Conservation (phyloP, 345 rosid species). For the Camelina sativa region DNA sequence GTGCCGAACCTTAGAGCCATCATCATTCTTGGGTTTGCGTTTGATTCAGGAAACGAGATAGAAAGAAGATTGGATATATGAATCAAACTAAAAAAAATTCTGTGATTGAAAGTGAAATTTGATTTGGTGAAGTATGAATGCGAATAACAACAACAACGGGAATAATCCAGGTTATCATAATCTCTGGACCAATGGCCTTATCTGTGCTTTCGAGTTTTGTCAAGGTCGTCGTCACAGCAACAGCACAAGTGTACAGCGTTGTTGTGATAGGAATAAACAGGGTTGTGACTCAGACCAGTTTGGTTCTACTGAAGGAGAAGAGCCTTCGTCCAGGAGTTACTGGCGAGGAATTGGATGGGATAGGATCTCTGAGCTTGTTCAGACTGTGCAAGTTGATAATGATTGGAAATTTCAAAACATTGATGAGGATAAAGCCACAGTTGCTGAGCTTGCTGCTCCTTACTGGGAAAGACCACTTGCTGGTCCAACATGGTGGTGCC, state of each 20-base stretch:
- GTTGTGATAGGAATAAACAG: constrained; percentile 27
- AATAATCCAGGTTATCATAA: constrained; percentile 34
- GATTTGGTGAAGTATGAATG: constrained; percentile 31
- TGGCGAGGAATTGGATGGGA: constrained; percentile 71
- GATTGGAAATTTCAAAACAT: constrained; percentile 45
- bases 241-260: constrained; percentile 36
- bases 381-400: constrained; percentile 52
- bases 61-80: not conserved
- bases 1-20: constrained; percentile 13
- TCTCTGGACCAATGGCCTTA: constrained; percentile 65
- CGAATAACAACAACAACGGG: constrained; percentile 17
- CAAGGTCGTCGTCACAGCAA: constrained; percentile 39
- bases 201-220: constrained; percentile 62
- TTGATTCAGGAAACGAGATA: constrained; percentile 15
- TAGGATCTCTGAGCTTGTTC: constrained; percentile 56
- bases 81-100: not conserved
- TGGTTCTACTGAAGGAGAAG: constrained; percentile 38
- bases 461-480: constrained; percentile 58
- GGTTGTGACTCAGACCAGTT: constrained; percentile 14
- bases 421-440: constrained; percentile 47
- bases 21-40: too few relatives aligned
- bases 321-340: constrained; percentile 37
- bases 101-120: not conserved
- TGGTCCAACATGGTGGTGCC: constrained; percentile 80
- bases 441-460: constrained; percentile 63